These are phyloP conservation scores for Phaeosphaeria sp. DNA, from an alignment of 2,329 filamentous ascomycete species.

Conservation along the genomic window DNA sequence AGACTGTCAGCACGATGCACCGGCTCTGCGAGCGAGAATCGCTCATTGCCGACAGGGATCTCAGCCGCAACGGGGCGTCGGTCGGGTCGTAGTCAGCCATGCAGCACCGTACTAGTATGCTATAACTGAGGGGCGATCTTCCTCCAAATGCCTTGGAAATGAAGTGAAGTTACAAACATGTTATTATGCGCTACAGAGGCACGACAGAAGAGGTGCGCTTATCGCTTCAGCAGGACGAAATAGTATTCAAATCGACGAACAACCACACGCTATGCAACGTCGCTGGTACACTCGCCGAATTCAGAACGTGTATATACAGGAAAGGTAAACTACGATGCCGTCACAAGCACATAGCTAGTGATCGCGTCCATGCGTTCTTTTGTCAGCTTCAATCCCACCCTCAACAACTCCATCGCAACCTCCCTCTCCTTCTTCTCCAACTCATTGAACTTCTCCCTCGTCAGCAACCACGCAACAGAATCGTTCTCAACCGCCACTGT, in stretches of 20 bases:
- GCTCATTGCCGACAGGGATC: not conserved
- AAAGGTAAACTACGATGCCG: constrained; percentile 29
- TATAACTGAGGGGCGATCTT: no score
- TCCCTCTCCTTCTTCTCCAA: constrained; percentile 77
- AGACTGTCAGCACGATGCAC: no score
- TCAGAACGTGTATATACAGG: not conserved
- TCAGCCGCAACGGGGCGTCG: not conserved
- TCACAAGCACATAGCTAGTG: constrained; percentile 54
- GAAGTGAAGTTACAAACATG: no score
- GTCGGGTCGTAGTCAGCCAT: not conserved
- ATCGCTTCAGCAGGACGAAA: not conserved
- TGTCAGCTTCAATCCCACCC: constrained; percentile 89
- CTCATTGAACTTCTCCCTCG: constrained; percentile 71
- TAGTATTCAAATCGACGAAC: not conserved
- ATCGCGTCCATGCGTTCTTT: constrained; percentile 87
- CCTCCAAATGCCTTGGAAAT: no score
- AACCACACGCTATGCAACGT: not conserved
- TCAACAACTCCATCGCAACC: constrained; percentile 82
- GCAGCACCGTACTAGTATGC: not conserved
- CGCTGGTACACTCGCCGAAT: not conserved
- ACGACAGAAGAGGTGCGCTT: not conserved
- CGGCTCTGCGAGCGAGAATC: not conserved
- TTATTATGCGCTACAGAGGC: not conserved
- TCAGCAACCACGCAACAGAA: constrained; percentile 83
- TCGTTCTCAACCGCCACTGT: constrained; percentile 84